Evolutionary conservation across 768 basidiomycete genomes (phyloP).

Genomic region (Zangia roseola): DNA sequence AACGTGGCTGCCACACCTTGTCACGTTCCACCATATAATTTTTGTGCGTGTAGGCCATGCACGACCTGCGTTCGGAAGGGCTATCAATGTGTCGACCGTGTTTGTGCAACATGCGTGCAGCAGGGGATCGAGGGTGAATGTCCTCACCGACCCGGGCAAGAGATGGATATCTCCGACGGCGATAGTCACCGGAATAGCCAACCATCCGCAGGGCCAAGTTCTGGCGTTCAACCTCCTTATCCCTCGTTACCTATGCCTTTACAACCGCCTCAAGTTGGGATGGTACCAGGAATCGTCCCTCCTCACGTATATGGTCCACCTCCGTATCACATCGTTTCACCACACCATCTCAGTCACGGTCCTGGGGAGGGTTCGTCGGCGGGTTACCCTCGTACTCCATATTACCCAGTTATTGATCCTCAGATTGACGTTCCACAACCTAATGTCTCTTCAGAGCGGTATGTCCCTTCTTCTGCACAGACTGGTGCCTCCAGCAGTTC

Average conservation of each 20-base stretch:
- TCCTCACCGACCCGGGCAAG: conserved; percentile 35
- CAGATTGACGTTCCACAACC: conserved; percentile 31
- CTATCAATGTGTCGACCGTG: conserved; percentile 50
- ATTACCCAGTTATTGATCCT: conserved; percentile 43
- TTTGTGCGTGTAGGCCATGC: conserved; percentile 43
- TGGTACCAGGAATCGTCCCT: conserved; percentile 20
- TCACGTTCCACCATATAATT: conserved; percentile 5
- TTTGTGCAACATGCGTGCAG: conserved; percentile 43
- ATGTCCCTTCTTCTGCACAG: conserved; percentile 25
- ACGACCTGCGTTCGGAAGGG: conserved; percentile 48
- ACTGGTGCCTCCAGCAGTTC: conserved; percentile 4
- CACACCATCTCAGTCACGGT: conserved; percentile 20
- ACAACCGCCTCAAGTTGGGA: conserved; percentile 17
- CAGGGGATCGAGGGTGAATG: conserved; percentile 48
- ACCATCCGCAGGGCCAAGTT: not conserved
- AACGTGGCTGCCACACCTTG: conserved; percentile 12
- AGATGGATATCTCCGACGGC: conserved; percentile 27
- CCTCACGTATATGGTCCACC: conserved; percentile 28
- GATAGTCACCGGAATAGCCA: conserved; percentile 12
- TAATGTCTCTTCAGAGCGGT: conserved; percentile 36
- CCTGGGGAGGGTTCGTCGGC: conserved; percentile 25
- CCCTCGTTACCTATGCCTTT: conserved; percentile 12
- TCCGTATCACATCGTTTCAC: conserved; percentile 28
- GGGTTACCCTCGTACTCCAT: conserved; percentile 27
- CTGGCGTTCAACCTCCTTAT: conserved; percentile 14